These are phyloP conservation scores for Thozetella sp. DNA, from an alignment of 495 filamentous ascomycete species.

Conservation along the genomic window DNA sequence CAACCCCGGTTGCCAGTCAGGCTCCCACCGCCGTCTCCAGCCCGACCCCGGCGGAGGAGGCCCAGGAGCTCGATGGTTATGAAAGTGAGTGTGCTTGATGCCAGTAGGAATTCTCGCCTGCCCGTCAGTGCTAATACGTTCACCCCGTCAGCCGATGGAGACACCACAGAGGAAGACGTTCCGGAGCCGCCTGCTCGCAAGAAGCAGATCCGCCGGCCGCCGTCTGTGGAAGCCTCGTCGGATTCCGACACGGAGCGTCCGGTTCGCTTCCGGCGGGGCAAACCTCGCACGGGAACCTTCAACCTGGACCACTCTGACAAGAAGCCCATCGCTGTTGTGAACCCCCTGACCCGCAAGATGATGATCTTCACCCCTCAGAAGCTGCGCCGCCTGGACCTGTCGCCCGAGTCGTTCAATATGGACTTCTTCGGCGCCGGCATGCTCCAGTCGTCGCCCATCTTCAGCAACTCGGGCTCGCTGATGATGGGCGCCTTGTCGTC, in stretches of 20 bases:
- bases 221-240: conserved; percentile 34
- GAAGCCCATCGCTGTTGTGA: conserved; percentile 74
- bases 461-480: conserved; percentile 69
- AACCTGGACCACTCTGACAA: conserved; percentile 56
- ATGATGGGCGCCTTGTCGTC: conserved; percentile 73
- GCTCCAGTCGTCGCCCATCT: conserved; percentile 59
- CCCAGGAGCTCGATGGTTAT: conserved; percentile 68
- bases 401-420: conserved; percentile 45
- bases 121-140: conserved; percentile 52
- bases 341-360: conserved; percentile 69
- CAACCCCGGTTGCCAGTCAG: conserved; percentile 48
- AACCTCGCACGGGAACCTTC: conserved; percentile 55
- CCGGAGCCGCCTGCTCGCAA: conserved; percentile 58
- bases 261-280: conserved; percentile 33
- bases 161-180: conserved; percentile 83
- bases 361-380: conserved; percentile 60
- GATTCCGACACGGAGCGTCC: conserved; percentile 45
- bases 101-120: conserved; percentile 15
- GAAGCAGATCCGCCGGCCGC: conserved; percentile 47
- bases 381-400: conserved; percentile 38
- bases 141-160: conserved; percentile 73
- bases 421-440: conserved; percentile 51
- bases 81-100: conserved; percentile 63
- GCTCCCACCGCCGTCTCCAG: conserved; percentile 38
- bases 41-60: conserved; percentile 51